These are phyloP conservation scores for Fusarium tupiense DNA, from an alignment of 2,329 filamentous ascomycete species.

Conservation along the genomic window DNA sequence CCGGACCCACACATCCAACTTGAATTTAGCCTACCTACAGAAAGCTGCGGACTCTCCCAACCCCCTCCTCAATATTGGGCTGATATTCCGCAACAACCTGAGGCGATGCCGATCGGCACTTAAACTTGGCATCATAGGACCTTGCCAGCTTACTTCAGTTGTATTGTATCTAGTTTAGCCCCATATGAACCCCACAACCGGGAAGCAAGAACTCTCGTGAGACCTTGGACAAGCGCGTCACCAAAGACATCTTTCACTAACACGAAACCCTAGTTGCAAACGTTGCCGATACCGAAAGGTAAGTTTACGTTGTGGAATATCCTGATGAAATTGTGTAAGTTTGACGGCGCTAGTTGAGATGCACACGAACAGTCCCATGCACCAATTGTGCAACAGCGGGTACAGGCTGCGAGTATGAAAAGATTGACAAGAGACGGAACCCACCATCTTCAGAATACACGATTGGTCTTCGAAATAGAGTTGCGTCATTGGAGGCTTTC, in stretches of 20 bases:
- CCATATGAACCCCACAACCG: neutral
- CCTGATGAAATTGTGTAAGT: fast-evolving
- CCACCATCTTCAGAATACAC: conserved; percentile 1
- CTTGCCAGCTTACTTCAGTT: fast-evolving
- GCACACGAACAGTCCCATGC: neutral
- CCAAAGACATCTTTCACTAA: neutral
- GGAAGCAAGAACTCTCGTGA: conserved; percentile 3
- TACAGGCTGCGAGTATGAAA: neutral
- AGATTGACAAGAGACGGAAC: neutral
- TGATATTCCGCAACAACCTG: neutral
- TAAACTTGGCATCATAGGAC: neutral
- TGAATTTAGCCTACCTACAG: too few species aligned
- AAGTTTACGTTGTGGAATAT: fast-evolving
- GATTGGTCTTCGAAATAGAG: neutral
- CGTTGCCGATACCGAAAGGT: conserved; percentile 6
- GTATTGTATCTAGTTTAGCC: neutral
- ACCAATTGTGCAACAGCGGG: neutral
- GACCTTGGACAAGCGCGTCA: neutral
- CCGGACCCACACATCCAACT: neutral
- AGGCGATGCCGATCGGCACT: neutral
- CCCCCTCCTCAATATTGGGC: neutral
- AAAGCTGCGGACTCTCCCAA: too few species aligned
- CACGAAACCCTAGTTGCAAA: neutral
- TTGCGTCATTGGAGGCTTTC: neutral
- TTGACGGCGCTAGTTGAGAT: neutral